Evolutionary conservation across 1,284 basidiomycete species (phyloP), one percentile per base, ranked within the genome.

Genomic region (Austroboletus rostrupii): DNA sequence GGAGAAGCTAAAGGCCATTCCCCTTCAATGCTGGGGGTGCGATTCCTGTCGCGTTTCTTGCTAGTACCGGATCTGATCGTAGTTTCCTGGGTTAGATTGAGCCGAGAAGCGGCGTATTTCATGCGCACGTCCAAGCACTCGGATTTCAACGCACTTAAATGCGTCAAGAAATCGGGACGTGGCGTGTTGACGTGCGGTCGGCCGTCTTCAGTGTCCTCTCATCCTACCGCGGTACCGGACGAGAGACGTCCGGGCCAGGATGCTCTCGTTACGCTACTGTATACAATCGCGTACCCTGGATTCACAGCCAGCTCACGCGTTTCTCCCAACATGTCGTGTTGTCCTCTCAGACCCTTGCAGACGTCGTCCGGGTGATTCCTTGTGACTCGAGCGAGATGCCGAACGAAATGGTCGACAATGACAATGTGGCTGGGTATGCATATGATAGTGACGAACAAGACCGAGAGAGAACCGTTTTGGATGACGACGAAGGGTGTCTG

Each of bases 311-410:
- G 45, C 66, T 85, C n/a, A 71, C 72, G 39, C 80, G 84, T 28
- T 70, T 75, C 49, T 89, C 87, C 16, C 83, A 84, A 56, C 85
- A 89, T 60, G 76, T 75, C 14, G 61, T 87, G 7, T 61, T 85
- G 10, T 81, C 85, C n/a, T 83, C 80, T 1, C 85, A 90, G 57
- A 86, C 80, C 0, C 74, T 91, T 1, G 76, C 73, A n/a, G 83
- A 89, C 55, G 62, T 91, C 11, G 76, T 76, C 49, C 68, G 75
- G 6, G 66, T 69, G n/a, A 77, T 91, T 26, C 79, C 81, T 13
- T 91, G 89, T 59, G 61, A 72, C 10, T 82, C 80, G 3, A 80
- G 79, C 47, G 78, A 81, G 43, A 65, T 81, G 20, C 75, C 77
- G 1, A 56, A 61, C 21, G 77, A 81, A 53, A 52, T 58, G 17